These are phyloP conservation scores for Solanum corneliomulleri DNA, from an alignment of 257 asterid genomes.

Conservation along the genomic window DNA sequence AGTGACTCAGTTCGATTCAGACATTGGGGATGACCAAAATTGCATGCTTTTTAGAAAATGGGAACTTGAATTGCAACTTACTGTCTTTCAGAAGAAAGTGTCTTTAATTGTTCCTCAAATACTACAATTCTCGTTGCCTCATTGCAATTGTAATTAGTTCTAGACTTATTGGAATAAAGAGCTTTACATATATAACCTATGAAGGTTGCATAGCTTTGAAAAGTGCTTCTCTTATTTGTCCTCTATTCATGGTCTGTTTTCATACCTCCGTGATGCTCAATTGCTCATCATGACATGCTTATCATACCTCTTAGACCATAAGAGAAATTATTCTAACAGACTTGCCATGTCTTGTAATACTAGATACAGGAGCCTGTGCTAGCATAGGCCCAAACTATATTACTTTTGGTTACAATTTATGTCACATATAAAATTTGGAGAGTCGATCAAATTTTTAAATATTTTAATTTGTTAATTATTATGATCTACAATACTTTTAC, in stretches of 20 bases:
- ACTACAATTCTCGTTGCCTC: not conserved
- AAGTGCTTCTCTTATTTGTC: not conserved
- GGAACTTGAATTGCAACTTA: not conserved
- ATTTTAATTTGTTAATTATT: no score
- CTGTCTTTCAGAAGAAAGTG: not conserved
- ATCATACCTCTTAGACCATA: not conserved
- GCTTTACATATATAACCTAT: not conserved
- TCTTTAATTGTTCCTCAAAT: not conserved
- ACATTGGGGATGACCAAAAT: not conserved
- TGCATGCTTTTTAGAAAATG: not conserved
- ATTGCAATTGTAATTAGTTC: not conserved
- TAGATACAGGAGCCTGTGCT: not conserved
- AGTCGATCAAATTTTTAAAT: no score
- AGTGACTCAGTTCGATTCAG: not conserved
- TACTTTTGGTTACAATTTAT: not conserved
- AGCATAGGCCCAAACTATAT: not conserved
- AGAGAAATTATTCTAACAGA: not conserved
- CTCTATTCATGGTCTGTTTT: not conserved
- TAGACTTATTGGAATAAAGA: not conserved
- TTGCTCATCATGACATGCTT: not conserved
- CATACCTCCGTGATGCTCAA: not conserved
- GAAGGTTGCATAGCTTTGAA: not conserved
- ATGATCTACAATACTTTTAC: no score
- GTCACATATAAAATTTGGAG: not conserved
- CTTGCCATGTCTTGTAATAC: not conserved